A percentile compares a stretch with the other conserved stretches of the same genome.
These are phyloP conservation scores for Rhodotorula sp. DNA, from an alignment of 1,284 basidiomycete species.

Conservation along the genomic window DNA sequence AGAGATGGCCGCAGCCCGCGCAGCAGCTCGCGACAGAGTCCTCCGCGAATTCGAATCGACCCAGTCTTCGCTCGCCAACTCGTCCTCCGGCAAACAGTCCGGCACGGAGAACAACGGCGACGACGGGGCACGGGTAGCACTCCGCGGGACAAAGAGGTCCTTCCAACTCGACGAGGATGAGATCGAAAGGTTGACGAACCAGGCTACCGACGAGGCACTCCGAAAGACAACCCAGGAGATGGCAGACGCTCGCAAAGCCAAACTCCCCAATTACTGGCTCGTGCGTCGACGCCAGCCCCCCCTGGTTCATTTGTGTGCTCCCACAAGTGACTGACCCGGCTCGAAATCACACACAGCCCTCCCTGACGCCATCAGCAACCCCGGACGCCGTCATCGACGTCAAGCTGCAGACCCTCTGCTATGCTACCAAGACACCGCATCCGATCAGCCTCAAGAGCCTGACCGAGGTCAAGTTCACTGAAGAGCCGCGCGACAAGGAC, in stretches of 20 bases:
- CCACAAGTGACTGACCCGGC: not conserved
- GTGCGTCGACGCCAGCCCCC: too few species aligned
- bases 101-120: constrained; percentile 10
- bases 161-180: constrained; percentile 70
- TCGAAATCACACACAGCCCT: constrained; percentile 50
- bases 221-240: constrained; percentile 72
- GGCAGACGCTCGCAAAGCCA: constrained; percentile 73
- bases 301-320: too few species aligned
- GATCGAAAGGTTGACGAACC: constrained; percentile 66
- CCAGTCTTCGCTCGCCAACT: constrained; percentile 61
- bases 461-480: constrained; percentile 48
- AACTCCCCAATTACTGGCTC: constrained; percentile 92
- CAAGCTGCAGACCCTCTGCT: constrained; percentile 81
- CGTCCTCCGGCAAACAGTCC: constrained; percentile 12
- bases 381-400: constrained; percentile 68
- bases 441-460: constrained; percentile 54
- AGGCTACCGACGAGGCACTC: constrained; percentile 81
- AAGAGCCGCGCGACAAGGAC: constrained; percentile 51
- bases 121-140: constrained; percentile 1
- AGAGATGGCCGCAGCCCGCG: constrained; percentile 63
- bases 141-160: constrained; percentile 55
- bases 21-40: constrained; percentile 77
- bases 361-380: constrained; percentile 73
- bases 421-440: constrained; percentile 70
- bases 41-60: constrained; percentile 79